phyloP scores from a whole-genome alignment of 495 filamentous ascomycete genomes.

The Penicillium manginii region DNA sequence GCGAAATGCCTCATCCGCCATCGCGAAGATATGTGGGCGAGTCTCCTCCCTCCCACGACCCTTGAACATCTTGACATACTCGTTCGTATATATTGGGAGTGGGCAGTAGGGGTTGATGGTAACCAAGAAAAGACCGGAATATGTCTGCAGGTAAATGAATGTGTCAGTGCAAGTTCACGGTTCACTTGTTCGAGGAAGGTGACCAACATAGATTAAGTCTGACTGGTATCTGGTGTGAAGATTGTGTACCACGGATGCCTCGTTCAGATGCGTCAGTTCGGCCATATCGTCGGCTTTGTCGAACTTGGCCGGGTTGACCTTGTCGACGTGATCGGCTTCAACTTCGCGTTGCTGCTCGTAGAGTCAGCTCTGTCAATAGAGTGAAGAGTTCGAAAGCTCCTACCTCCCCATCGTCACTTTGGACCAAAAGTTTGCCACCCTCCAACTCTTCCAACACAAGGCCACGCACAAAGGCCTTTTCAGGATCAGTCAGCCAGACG shows the following conservation, averaged over 20 bases:
- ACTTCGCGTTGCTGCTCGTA: constrained; percentile 77
- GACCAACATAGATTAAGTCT: constrained; percentile 85
- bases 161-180: not conserved
- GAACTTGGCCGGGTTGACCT: constrained; percentile 99
- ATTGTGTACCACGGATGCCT: constrained; percentile 97
- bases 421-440: constrained; percentile 71
- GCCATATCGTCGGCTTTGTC: constrained; percentile 99
- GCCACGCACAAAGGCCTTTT: constrained; percentile 87
- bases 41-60: constrained; percentile 88
- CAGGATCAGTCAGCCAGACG: constrained; percentile 90
- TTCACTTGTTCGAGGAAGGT: constrained; percentile 2
- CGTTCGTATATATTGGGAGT: constrained; percentile 93
- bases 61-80: constrained; percentile 96
- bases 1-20: constrained; percentile 96
- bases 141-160: constrained; percentile 60
- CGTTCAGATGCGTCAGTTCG: constrained; percentile 95
- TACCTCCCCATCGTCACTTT: constrained; percentile 93
- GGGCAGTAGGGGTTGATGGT: constrained; percentile 96
- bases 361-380: constrained; percentile 16
- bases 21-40: constrained; percentile 96
- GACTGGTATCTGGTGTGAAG: constrained; percentile 90
- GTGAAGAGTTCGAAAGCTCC: constrained; percentile 22
- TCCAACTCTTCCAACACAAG: constrained; percentile 84
- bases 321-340: constrained; percentile 84
- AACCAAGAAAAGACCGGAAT: constrained; percentile 96